Base-by-base conservation (phyloP, 148 eudicot genomes). In the Nyssa sinensis region DNA sequence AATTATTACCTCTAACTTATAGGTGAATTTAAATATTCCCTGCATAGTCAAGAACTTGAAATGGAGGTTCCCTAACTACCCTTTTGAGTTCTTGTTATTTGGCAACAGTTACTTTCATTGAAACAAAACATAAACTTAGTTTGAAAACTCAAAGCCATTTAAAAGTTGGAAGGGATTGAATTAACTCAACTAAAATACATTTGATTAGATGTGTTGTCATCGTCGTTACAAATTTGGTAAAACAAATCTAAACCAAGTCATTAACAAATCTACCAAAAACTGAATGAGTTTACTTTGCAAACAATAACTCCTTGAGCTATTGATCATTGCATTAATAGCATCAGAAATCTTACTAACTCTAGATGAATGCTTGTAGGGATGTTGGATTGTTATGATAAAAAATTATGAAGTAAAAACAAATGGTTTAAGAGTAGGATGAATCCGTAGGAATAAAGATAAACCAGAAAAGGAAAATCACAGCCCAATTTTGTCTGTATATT, bases 401-500 rank as follows among this genome's bases (percentile, higher is more conserved):
- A 2, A 3, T 3, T 19, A 8, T 16, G 51, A 24, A 62, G 39
- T 51, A 32, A 21, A 7, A 30, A 49, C 25, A 51, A 30, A 55
- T 62, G 53, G 19, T 28, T 58, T 25, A 71, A 24, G 7, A n/a
- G 17, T 51, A 71, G 74, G 63, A 32, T 55, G 63, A 49, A 70
- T 34, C 10, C 49, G 8, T 41, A 5, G 19, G 1, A 61, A 34
- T 39, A 47, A 33, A 29, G 65, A 65, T 34, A 62, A 55, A 47
- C 67, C 65, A 49, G 7, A 82, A 81, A 73, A 79, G 33, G 35
- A 72, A 80, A 78, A 76, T 37, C 3, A 29, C 64, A 62, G 69
- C 66, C 67, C 32, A 34, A 69, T 73, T 84, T 80, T 83, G 84
- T 66, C 75, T 70, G 76, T 73, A 80, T 75, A 71, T 63, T 82